Conservation (phyloP, 305 asterid species). For the Fraxinus ornus region DNA sequence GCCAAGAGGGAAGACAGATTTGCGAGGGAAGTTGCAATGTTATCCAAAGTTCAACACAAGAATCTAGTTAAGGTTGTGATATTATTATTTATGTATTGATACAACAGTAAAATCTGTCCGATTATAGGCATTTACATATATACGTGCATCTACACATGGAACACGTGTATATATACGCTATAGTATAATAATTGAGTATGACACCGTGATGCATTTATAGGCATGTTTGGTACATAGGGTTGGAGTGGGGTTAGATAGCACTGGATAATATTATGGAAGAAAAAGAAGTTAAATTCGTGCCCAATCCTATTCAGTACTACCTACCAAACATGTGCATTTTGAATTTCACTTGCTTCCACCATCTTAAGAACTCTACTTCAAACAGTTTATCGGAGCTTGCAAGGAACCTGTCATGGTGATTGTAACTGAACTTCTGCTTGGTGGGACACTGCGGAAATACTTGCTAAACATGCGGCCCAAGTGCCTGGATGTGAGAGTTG, state of each 20-base stretch:
- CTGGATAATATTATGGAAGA: background rate
- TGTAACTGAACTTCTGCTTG: conserved; percentile 60
- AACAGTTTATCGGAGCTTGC: conserved; percentile 63
- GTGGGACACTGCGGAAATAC: conserved; percentile 56
- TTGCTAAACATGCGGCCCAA: conserved; percentile 49
- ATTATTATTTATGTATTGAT: background rate
- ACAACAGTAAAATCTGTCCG: background rate
- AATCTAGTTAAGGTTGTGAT: conserved; percentile 85
- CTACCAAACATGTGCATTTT: background rate
- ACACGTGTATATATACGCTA: background rate
- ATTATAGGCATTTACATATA: background rate
- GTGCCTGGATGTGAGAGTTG: conserved; percentile 44
- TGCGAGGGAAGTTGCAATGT: conserved; percentile 94
- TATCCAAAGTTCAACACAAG: conserved; percentile 89
- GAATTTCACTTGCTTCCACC: background rate
- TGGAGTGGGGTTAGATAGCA: background rate
- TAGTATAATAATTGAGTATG: background rate
- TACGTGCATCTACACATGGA: background rate
- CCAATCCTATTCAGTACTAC: background rate
- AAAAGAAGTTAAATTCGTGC: background rate
- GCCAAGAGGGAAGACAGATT: conserved; percentile 72
- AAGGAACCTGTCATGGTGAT: conserved; percentile 62
- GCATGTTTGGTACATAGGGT: background rate
- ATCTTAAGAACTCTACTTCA: background rate
- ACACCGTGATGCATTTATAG: background rate